These are phyloP conservation scores for Metarhizium sp. DNA, from an alignment of 2,329 filamentous ascomycete genomes.

Conservation along the genomic window DNA sequence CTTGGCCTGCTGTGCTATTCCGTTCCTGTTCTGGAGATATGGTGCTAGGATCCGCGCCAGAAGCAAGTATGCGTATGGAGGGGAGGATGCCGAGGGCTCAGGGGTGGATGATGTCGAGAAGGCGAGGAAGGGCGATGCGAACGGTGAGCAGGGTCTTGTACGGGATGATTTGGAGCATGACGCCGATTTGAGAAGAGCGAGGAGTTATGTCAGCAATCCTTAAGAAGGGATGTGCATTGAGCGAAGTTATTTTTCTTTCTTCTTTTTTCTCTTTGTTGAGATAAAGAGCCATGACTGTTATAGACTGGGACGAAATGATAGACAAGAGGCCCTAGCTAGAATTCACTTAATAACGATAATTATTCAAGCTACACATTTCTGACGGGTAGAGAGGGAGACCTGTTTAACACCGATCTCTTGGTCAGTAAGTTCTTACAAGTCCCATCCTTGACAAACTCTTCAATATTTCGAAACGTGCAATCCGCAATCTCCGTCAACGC, in stretches of 20 bases:
- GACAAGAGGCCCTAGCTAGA: too few species aligned
- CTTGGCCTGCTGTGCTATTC: slow-evolving; percentile 57
- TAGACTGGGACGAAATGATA: background rate
- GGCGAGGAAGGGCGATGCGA: slow-evolving; percentile 14
- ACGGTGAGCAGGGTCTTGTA: slow-evolving; percentile 10
- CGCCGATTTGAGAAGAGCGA: slow-evolving; percentile 31
- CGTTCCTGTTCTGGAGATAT: slow-evolving; percentile 70
- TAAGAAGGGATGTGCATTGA: too few species aligned
- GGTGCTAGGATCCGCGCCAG: slow-evolving; percentile 60
- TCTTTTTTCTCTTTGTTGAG: too few species aligned
- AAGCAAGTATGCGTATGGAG: slow-evolving; percentile 66
- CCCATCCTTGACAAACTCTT: slow-evolving; percentile 26
- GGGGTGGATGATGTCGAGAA: slow-evolving; percentile 28
- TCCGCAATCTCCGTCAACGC: slow-evolving; percentile 55
- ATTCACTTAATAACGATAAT: too few species aligned
- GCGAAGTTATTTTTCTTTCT: too few species aligned
- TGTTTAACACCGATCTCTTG: slow-evolving; percentile 10
- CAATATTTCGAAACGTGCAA: slow-evolving; percentile 47
- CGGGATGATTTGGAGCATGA: slow-evolving; percentile 23
- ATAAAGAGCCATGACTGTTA: slow-evolving; percentile 8
- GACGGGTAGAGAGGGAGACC: slow-evolving; percentile 9
- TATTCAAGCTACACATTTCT: slow-evolving; percentile 8
- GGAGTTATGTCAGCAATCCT: slow-evolving; percentile 31
- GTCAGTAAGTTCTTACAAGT: slow-evolving; percentile 27
- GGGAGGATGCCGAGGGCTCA: slow-evolving; percentile 35